phyloP scores from a whole-genome alignment of 2,329 filamentous ascomycete species.

The Cordyceps cateniannulata region DNA sequence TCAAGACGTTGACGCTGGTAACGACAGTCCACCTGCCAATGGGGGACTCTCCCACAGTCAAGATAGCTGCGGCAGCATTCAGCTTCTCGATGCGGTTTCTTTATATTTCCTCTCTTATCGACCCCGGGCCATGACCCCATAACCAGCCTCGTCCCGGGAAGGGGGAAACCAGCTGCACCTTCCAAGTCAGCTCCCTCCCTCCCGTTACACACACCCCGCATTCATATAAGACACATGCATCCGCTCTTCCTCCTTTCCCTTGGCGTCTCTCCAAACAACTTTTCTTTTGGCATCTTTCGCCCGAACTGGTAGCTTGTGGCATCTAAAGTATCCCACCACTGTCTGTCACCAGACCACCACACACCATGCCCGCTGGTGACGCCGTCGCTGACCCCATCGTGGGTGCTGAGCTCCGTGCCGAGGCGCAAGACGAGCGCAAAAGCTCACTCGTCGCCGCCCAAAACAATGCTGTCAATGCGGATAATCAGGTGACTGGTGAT shows the following conservation, averaged over 20 bases:
- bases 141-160: background rate
- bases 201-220: background rate
- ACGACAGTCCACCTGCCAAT: no score
- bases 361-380: constrained; percentile 13
- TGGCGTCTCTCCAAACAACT: background rate
- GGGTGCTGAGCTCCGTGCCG: constrained; percentile 13
- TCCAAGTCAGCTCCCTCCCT: background rate
- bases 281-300: background rate
- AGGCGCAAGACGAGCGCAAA: constrained; percentile 15
- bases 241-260: background rate
- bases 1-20: no score
- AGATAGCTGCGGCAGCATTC: no score
- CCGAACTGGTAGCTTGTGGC: background rate
- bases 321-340: background rate
- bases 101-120: background rate
- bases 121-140: background rate
- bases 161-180: background rate
- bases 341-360: background rate
- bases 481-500: background rate
- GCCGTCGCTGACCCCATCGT: constrained; percentile 24
- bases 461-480: background rate
- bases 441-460: constrained; percentile 2
- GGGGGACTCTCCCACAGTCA: no score
- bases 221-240: background rate
- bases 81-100: background rate